Evolutionary conservation across 306 rosid species (phyloP).

Genomic region (Mucuna pruriens): DNA sequence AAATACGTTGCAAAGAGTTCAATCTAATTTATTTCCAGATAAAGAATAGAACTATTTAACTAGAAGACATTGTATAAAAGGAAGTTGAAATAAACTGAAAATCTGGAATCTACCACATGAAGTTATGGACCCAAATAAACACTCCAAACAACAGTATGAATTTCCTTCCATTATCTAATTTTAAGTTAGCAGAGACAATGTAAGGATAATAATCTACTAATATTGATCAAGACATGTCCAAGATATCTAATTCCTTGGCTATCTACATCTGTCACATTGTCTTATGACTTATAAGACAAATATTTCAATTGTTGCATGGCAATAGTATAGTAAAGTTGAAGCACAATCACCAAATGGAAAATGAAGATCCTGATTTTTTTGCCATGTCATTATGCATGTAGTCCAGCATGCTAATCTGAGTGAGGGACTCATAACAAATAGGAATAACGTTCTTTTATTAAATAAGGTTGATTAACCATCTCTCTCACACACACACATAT

Average conservation of each 20-base stretch:
- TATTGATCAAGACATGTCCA: constrained; percentile 18
- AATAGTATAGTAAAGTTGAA: no score
- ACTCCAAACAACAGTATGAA: not conserved
- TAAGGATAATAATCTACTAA: not conserved
- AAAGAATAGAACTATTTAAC: not conserved
- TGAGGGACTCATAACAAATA: constrained; percentile 3
- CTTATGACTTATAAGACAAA: not conserved
- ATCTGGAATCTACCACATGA: not conserved
- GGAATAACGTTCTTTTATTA: not conserved
- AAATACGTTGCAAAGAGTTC: not conserved
- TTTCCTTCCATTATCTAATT: not conserved
- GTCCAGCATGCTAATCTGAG: constrained; percentile 18
- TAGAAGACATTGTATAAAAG: not conserved
- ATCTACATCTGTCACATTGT: not conserved
- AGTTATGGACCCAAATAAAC: not conserved
- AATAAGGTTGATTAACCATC: not conserved
- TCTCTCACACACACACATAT: not conserved
- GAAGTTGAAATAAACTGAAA: constrained; percentile 1
- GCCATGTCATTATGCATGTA: not conserved
- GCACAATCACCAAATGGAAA: constrained; percentile 10
- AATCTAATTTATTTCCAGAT: not conserved
- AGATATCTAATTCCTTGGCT: not conserved
- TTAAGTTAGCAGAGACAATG: constrained; percentile 15
- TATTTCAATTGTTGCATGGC: not conserved
- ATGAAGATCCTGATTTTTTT: not conserved